Conservation (phyloP, 140 eudicot genomes). For the Flaveria floridana region DNA sequence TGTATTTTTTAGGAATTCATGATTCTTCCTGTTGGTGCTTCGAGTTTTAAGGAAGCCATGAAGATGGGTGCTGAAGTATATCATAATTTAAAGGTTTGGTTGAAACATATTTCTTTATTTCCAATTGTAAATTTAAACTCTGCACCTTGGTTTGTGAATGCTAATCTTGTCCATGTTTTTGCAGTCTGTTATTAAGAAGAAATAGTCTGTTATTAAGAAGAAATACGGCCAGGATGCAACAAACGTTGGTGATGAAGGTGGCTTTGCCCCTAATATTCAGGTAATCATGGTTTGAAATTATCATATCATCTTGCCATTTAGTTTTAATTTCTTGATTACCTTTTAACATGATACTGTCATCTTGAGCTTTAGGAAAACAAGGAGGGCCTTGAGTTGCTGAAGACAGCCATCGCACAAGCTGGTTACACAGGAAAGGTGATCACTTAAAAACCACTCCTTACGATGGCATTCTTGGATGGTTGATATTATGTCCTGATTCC, state of each 20-base stretch:
- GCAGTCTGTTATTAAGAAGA: conserved; percentile 95
- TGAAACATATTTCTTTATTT: not conserved
- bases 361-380: conserved; percentile 70
- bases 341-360: conserved; percentile 11
- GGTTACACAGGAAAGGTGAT: conserved; percentile 85
- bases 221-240: conserved; percentile 98
- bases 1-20: conserved; percentile 57
- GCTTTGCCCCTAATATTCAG: conserved; percentile 96
- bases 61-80: conserved; percentile 96
- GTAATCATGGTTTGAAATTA: conserved; percentile 28
- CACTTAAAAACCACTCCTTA: not conserved
- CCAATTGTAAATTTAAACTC: not conserved
- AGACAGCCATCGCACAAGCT: conserved; percentile 87
- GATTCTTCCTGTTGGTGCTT: conserved; percentile 91
- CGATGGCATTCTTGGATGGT: not conserved
- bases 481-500: not conserved
- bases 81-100: conserved; percentile 70
- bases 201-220: conserved; percentile 95
- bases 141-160: conserved; percentile 2
- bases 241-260: conserved; percentile 98
- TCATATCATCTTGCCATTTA: not conserved
- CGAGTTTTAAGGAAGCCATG: conserved; percentile 87
- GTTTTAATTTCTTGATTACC: not conserved
- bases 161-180: conserved; percentile 13
- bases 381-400: conserved; percentile 91